Base-by-base conservation (phyloP, 768 basidiomycete species). In the Suillus discolor region DNA sequence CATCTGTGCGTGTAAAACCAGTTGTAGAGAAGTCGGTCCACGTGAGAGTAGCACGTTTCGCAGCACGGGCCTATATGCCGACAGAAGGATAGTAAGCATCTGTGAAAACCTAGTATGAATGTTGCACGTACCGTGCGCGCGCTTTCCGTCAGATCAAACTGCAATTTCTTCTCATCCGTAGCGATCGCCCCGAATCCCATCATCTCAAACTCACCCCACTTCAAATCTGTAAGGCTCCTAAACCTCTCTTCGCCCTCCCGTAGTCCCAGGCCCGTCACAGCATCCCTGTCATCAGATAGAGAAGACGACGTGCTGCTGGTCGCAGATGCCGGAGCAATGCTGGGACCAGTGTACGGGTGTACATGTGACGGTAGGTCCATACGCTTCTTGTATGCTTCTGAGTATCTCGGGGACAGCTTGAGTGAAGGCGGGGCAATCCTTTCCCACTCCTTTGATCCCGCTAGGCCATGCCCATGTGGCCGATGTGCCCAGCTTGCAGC, bases 91-190 rank as follows among this genome's bases (percentile, higher is more conserved):
- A 6, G 70, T 34, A n/a, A 73, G 71, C 51, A 61, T 57, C 25
- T 31, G 60, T 45, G 42, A 62, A 64, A n/a, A 31, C 41, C 53
- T 55, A 39, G 47, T 2, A 39, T 13, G 16, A 61, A 60, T 41
- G 62, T 44, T 13, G 67, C n/a, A 66, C 81, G 67, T 62, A 86
- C 87, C 74, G 82, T 84, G 67, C 93, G 83, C 31, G 96, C 96
- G 64, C 89, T 84, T 79, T 99, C 97, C 0, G 89, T 96, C 68
- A 98, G 77, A 75, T 99, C 96, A 76, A 99, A 99, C 72, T 94
- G 87, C 39, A 99, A 82, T 77, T 92, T 92, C 77, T 88, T 91
- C 68, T 87, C 83, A 55, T 81, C 78, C 1, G 66, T 73, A 34
- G 79, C 84, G 38, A 83, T 72, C 18, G 80, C 80, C 8, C 86